A percentile compares a stretch with the other conserved stretches of the same genome.
phyloP scores from a whole-genome alignment of 768 basidiomycete genomes.

The Boletus sensibilis region DNA sequence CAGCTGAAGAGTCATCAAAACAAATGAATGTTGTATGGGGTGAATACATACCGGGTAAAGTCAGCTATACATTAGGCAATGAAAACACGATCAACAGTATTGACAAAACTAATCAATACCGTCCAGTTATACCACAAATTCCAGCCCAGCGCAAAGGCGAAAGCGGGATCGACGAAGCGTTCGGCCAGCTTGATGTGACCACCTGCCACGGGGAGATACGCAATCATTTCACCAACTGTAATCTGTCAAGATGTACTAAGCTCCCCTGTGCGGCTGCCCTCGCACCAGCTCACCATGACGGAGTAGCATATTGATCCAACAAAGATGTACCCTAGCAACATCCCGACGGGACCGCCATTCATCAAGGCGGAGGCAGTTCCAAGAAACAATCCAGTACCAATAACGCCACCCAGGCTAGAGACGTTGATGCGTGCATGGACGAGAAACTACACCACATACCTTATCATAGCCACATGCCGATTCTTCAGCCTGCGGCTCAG shows the following conservation, averaged over 20 bases:
- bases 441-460: slow-evolving; percentile 8
- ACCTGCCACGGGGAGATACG: slow-evolving; percentile 44
- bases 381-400: slow-evolving; percentile 36
- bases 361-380: slow-evolving; percentile 30
- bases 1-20: slow-evolving; percentile 25
- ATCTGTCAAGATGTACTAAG: slow-evolving; percentile 8
- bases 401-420: slow-evolving; percentile 33
- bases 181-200: slow-evolving; percentile 45
- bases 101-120: slow-evolving; percentile 8
- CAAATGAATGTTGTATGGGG: no score
- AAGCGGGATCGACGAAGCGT: slow-evolving; percentile 42
- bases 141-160: slow-evolving; percentile 41
- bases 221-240: slow-evolving; percentile 42
- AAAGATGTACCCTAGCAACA: slow-evolving; percentile 39
- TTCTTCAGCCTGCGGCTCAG: slow-evolving; percentile 28
- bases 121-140: slow-evolving; percentile 40
- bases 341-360: slow-evolving; percentile 42
- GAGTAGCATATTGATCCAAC: slow-evolving; percentile 34
- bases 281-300: slow-evolving; percentile 29
- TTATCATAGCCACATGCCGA: slow-evolving; percentile 30
- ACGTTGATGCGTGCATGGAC: not conserved
- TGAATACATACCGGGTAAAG: slow-evolving; percentile 15
- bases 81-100: slow-evolving; percentile 12
- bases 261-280: not conserved
- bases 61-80: slow-evolving; percentile 5